Evolutionary conservation across 306 rosid species (phyloP), one percentile per base, ranked within the genome.

Genomic region (Elaeagnus macrophylla): DNA sequence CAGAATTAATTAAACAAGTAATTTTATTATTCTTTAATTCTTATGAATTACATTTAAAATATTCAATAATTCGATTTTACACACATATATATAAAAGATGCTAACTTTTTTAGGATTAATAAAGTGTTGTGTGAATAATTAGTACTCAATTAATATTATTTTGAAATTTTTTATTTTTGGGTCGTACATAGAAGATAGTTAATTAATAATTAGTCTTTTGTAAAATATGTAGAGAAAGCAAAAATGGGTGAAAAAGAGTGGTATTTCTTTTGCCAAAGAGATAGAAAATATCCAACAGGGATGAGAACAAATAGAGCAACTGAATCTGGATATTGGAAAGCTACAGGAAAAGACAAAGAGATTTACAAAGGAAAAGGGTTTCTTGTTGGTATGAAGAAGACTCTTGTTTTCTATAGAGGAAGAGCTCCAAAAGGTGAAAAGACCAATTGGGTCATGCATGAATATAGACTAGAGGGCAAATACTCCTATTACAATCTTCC

Each of bases 231-330:
- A 89, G 99, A 84, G 67, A 79, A 72, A 65, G 96, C 96, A 0
- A 87, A 87, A 87, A 87, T 87, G 95, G 99, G 99, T 8, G 96
- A 91, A 82, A 84, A 82, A 47, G 96, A 91, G 55, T 82, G 95
- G 95, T 91, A 80, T 71, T 84, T 91, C 69, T 91, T 87, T 59
- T 82, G 87, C 66, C 95, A 84, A 51, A 78, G 83, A 51, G 99
- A 91, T 50, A 66, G 96, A 55, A 91, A 91, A 65, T 91, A 91
- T 60, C 99, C 99, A n/a, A 91, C 99, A 0, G 99, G 99, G 0
- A 83, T 77, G 89, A 67, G 99, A 56, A 91, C 99, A 0, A 91
- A 91, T 49, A 66, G 99, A 56, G 99, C 99, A 3, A 91, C 99
- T 3, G 82, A 77, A 40, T 78, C 93, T 0, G 99, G 99, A 0